Base-by-base conservation (phyloP, 2,329 filamentous ascomycete species). In the Monosporascus cannonballus region DNA sequence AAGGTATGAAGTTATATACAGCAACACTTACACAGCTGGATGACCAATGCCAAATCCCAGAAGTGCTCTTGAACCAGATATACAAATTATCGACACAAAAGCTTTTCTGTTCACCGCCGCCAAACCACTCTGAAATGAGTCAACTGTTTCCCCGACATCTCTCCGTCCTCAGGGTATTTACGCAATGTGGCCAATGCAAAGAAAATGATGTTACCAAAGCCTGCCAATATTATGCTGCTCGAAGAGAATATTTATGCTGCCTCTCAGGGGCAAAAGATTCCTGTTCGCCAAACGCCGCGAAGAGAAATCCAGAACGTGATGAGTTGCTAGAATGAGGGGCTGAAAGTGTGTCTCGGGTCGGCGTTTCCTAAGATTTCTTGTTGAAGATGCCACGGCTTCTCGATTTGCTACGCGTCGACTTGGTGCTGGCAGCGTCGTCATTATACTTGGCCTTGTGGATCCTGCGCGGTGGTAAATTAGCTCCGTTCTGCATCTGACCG, bases 391-490 rank as follows among this genome's bases (percentile, higher is more conserved):
- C 83, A 61, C 89, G 79, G 48, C 86, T 84, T 57, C 86, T 84
- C 27, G 87, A 90, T 72, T 92, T 93, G 71, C 87, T 89, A 55
- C 87, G 81, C 41, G 76, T 89, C 56, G 75, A 76, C 58, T 72
- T 76, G 54, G 69, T 69, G 54, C 71, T 67, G 52, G 66, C 68
- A 49, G 70, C 76, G 38, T 86, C 83, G 25, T 90, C 88, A 55
- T 86, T 83, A 69, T 97, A 97, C 67, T 97, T 97, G 53, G 90
- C 75, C 71, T 97, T 97, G 76, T 96, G 92, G 62, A 97, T 97
- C 92, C 91, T 96, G 53, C 9, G 45, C 51, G 17, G 39, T 49
- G 15, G 52, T 54, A 22, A 58, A 46, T 56, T 38, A 56, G 57
- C 51, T 22, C 54, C 47, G 5, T 36, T 25, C n/a, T 6, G 46